Evolutionary conservation across 2,329 filamentous ascomycete species (phyloP), one percentile per base, ranked within the genome.

Genomic region (Trichoderma harzianum): DNA sequence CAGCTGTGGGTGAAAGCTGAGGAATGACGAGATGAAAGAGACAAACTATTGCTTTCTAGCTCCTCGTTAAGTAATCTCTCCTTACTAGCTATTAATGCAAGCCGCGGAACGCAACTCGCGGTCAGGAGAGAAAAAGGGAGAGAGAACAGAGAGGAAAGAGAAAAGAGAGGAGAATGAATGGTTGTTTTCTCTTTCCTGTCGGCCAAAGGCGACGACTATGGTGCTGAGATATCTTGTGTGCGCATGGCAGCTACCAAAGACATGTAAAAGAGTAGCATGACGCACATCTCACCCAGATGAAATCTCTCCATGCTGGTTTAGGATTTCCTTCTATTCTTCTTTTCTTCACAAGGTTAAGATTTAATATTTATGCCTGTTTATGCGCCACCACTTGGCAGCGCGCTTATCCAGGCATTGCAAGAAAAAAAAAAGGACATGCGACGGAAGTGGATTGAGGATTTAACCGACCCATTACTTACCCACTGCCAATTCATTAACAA

Each of bases 21-120:
- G 26, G 28, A 18, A 39, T 53, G n/a, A 53, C 36, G 26, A 53
- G 24, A 39, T 24, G n/a, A 21, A 51, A n/a, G 30, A 18, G 21
- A 21, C 65, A 58, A 47, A 47, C 65, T 68, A 68, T 60, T 30
- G n/a, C 53, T 68, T 53, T 47, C 53, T 47, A 58, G 65, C 26
- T 14, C 39, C 65, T 68, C 24, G 24, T 60, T 21, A 32, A 18
- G n/a, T n/a, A 68, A 43, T 43, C 11, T 43, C 30, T 66, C 32
- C 32, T 21, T 18, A 11, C 51, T 16, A 58, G 64, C 32, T 34
- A 12, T 18, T 5, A 21, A n/a, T 30, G 11, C 32, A 26, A 18
- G 24, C 16, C 32, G 51, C 28, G 58, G 58, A 39, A 26, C 58
- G 14, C 10, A 39, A 55, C 30, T 18, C 43, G 7, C 63, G 30